Conservation (phyloP, 495 filamentous ascomycete species). For the Lasiosphaeriaceae sp. region DNA sequence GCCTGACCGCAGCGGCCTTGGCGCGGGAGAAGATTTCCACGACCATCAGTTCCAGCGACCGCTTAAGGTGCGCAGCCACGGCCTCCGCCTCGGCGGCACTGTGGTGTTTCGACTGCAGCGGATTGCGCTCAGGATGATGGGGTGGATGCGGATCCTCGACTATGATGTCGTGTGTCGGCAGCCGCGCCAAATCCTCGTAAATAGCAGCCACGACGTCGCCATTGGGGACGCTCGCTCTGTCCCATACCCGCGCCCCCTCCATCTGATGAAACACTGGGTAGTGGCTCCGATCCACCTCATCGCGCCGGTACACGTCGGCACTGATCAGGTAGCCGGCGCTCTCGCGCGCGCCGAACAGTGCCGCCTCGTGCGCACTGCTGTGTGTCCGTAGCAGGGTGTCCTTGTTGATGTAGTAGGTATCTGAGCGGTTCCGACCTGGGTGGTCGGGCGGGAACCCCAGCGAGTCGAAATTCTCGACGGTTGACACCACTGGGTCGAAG, state of each 20-base stretch:
- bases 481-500: constrained; percentile 80
- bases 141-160: constrained; percentile 86
- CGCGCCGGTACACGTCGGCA: constrained; percentile 94
- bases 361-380: constrained; percentile 87
- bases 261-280: constrained; percentile 99
- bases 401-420: constrained; percentile 94
- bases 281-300: constrained; percentile 90
- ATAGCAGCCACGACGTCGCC: constrained; percentile 61
- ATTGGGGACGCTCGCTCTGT: constrained; percentile 55
- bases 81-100: constrained; percentile 73
- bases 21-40: constrained; percentile 83
- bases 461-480: constrained; percentile 89
- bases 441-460: constrained; percentile 88
- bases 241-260: constrained; percentile 92
- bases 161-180: constrained; percentile 68
- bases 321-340: constrained; percentile 82
- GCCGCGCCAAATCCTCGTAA: constrained; percentile 56
- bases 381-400: constrained; percentile 85
- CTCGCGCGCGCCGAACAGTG: constrained; percentile 70
- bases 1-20: constrained; percentile 57
- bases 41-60: constrained; percentile 83
- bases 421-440: constrained; percentile 78
- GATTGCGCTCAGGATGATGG: constrained; percentile 75
- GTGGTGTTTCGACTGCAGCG: constrained; percentile 70
- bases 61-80: constrained; percentile 80